Conservation (phyloP, 2,329 filamentous ascomycete genomes). For the Teratosphaeria gauchensis region DNA sequence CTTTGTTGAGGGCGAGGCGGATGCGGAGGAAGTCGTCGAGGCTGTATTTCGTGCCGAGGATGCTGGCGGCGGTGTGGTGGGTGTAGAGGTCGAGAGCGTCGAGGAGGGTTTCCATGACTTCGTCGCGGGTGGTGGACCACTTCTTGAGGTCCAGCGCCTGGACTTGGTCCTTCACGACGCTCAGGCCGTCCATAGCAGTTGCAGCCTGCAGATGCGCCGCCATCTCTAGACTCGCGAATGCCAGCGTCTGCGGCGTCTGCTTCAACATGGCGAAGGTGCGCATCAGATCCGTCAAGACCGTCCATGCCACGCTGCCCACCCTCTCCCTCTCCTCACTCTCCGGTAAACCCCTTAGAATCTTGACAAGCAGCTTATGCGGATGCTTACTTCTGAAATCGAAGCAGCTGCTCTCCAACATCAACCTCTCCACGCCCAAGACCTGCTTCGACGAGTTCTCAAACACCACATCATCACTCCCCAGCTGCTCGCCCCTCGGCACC, state of each 20-base stretch:
- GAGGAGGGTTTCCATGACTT: constrained; percentile 66
- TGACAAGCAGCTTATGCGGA: constrained; percentile 3
- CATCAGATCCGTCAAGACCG: constrained; percentile 23
- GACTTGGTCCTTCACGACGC: constrained; percentile 82
- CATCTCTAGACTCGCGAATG: constrained; percentile 41
- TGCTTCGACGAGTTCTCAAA: constrained; percentile 72
- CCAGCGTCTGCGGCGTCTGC: constrained; percentile 69
- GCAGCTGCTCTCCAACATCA: constrained; percentile 83
- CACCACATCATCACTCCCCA: constrained; percentile 70
- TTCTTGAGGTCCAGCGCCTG: constrained; percentile 48
- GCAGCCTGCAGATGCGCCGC: constrained; percentile 23
- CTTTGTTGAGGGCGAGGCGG: constrained; percentile 38
- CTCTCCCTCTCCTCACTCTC: constrained; percentile 8
- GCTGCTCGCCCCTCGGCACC: constrained; percentile 44
- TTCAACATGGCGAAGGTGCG: constrained; percentile 90
- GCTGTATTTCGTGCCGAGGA: constrained; percentile 85
- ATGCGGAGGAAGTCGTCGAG: constrained; percentile 49
- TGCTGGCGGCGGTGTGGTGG: constrained; percentile 74
- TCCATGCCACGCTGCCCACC: constrained; percentile 55
- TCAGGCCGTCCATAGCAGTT: constrained; percentile 44
- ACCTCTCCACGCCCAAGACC: constrained; percentile 80
- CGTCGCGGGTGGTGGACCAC: constrained; percentile 44
- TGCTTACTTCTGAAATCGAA: constrained; percentile 91
- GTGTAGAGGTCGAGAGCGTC: constrained; percentile 58
- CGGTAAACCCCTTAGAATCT: neutral